phyloP scores from a whole-genome alignment of 176 grass and related monocot species.

The Alloteropsis semialata region DNA sequence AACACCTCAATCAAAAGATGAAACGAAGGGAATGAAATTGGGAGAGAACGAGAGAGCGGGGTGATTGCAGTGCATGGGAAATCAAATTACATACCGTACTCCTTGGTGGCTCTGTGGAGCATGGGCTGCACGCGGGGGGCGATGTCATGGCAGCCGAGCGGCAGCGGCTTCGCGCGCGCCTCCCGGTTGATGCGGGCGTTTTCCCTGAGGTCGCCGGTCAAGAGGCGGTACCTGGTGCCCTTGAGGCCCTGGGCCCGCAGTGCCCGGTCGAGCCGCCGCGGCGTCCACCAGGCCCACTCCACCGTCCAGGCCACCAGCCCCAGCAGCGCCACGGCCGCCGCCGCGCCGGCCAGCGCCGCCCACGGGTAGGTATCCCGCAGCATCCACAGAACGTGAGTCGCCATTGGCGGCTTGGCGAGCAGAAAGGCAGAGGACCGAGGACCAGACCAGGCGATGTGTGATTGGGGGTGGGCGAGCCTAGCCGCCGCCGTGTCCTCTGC shows the following conservation, averaged over 20 bases:
- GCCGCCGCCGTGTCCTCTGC: not conserved
- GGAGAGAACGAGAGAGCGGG: not conserved
- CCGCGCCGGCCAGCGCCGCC: conserved; percentile 21
- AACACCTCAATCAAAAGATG: no score
- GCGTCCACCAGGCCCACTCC: conserved; percentile 57
- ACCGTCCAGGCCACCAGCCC: conserved; percentile 28
- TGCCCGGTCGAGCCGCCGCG: conserved; percentile 34
- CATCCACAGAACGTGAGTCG: not conserved
- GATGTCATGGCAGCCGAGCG: conserved; percentile 45
- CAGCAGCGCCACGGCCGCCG: conserved; percentile 18
- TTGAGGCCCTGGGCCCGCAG: conserved; percentile 44
- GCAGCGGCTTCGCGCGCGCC: conserved; percentile 33
- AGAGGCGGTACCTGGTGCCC: conserved; percentile 43
- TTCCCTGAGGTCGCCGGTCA: conserved; percentile 40
- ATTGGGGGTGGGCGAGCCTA: not conserved
- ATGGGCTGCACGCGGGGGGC: conserved; percentile 25
- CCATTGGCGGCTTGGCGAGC: not conserved
- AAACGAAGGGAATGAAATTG: not conserved
- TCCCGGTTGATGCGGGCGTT: conserved; percentile 30
- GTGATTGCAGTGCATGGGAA: not conserved
- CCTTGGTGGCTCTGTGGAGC: not conserved
- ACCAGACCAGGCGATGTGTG: not conserved
- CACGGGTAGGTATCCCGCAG: conserved; percentile 10
- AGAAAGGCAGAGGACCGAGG: not conserved
- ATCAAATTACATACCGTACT: conserved; percentile 37